Evolutionary conservation across 2,329 filamentous ascomycete species (phyloP), one percentile per base, ranked within the genome.

Genomic region (Ramichloridium luteum): DNA sequence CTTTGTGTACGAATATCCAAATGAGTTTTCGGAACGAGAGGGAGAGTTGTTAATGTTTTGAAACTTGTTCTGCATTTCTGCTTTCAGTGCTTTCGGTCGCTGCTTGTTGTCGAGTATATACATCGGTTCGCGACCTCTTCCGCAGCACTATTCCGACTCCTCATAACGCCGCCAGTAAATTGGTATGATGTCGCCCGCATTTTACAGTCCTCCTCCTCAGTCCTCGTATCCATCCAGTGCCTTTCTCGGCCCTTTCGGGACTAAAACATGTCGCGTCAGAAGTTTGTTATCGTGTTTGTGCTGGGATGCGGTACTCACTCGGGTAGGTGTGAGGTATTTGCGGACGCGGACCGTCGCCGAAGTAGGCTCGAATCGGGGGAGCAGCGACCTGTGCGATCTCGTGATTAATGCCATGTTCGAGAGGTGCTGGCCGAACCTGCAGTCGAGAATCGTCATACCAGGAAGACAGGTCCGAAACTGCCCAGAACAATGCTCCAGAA

Each of bases 291-390:
- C 14, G 12, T 16, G 12, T 13, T 17, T n/a, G 16, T 10, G 4
- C 12, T 16, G 27, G n/a, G 20, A 18, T n/a, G n/a, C n/a, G n/a
- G n/a, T n/a, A 72, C 83, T 57, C 72, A 96, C 88, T 73, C 38
- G 90, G 90, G 67, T 96, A 98, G 55, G 85, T 92, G 58, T 86
- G 63, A 17, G 90, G 90, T 43, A 96, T 76, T 35, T 67, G 72
- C 42, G 72, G 64, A 41, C 79, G 71, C 48, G 76, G 70, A 47
- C 75, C 62, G 55, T 93, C 84, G 47, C 86, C 86, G 35, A 93
- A 59, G 42, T 64, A 67, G 40, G 65, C 62, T 56, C 86, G 68
- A 46, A 92, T 65, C 28, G 83, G 80, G 26, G 86, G 85, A 1
- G 83, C 77, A 35, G 70, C 66, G 37, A 79, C 35, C 51, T 54